These are phyloP conservation scores for Auxenochlorella protothecoides DNA, from an alignment of 139 green algal species.

Conservation along the genomic window DNA sequence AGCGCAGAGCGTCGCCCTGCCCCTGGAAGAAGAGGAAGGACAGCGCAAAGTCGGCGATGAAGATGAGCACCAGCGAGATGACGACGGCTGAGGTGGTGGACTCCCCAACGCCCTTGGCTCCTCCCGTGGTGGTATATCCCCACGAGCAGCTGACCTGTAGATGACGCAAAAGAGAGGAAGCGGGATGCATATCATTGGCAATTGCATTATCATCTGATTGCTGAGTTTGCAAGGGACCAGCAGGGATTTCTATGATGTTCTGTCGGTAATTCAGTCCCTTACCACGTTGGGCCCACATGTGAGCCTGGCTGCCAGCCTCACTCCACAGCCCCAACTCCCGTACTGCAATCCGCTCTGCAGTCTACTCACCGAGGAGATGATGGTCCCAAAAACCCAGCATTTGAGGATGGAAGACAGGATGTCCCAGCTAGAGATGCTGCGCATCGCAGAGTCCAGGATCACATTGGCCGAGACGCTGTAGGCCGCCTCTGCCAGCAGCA, in stretches of 20 bases:
- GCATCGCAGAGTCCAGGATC: constrained; percentile 84
- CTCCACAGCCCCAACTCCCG: too few relatives aligned
- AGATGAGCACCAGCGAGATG: constrained; percentile 94
- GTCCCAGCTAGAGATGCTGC: constrained; percentile 77
- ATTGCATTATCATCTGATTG: too few relatives aligned
- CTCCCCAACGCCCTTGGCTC: constrained; percentile 96
- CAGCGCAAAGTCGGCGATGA: constrained; percentile 94
- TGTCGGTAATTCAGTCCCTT: too few relatives aligned
- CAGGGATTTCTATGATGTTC: too few relatives aligned
- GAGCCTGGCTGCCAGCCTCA: too few relatives aligned
- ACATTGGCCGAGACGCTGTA: constrained; percentile 89
- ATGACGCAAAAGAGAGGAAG: background rate
- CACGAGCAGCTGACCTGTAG: constrained; percentile 84
- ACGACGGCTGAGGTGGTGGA: constrained; percentile 94
- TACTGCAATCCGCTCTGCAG: too few relatives aligned
- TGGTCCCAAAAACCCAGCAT: constrained; percentile 55
- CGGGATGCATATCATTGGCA: too few relatives aligned
- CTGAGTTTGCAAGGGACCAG: too few relatives aligned
- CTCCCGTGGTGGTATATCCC: constrained; percentile 95
- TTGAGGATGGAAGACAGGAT: constrained; percentile 84
- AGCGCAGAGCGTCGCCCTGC: constrained; percentile 47
- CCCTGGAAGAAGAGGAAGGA: constrained; percentile 94
- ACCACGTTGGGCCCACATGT: too few relatives aligned
- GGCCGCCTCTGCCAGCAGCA: constrained; percentile 84
- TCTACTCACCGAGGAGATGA: constrained; percentile 11